Base-by-base conservation (phyloP, 179 eudicot genomes). In the Spinacia oleracea region DNA sequence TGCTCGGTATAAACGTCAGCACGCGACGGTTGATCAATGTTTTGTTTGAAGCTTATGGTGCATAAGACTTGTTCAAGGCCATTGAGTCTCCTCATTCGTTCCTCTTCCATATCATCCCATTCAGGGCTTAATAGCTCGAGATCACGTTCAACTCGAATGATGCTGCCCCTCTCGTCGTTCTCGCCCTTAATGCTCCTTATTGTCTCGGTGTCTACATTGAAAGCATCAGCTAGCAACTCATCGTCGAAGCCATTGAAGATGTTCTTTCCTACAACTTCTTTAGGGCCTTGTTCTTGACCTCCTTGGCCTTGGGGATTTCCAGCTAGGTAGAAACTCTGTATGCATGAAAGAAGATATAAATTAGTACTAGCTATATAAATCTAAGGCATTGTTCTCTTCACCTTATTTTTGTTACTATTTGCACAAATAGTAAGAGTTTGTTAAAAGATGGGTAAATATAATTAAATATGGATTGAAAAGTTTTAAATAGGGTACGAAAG, bases 311-410 rank as follows among this genome's bases (percentile, higher is more conserved):
- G 78, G 31, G 87, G 89, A 73, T 80, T 86, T 66, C 92, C 94
- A 38, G 89, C 92, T 27, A 90, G 73, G 86, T 85, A 89, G 85
- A 89, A 88, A 79, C 80, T 87, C 89, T 90, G 82, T 38, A 67
- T 32, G 6, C 46, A 70, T 12, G 8, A 59, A 0, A 64, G 10
- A 4, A 10, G 29, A 58, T 0, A 31, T 32, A 1, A 18, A 66
- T 38, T n/a, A 21, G n/a, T n/a, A n/a, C 25, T 59, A 59, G 64
- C 56, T 38, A 38, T 6, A 38, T 38, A 38, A 38, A 38, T 38
- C 40, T 38, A 3, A 38, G 4, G 40, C n/a, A n/a, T n/a, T n/a
- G n/a, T n/a, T n/a, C n/a, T n/a, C n/a, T n/a, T n/a, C n/a, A n/a
- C n/a, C n/a, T n/a, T n/a, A n/a, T n/a, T n/a, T n/a, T n/a, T n/a